Evolutionary conservation across 148 eudicot species (phyloP), one percentile per base, ranked within the genome.

Genomic region (Chenopodium formosanum): DNA sequence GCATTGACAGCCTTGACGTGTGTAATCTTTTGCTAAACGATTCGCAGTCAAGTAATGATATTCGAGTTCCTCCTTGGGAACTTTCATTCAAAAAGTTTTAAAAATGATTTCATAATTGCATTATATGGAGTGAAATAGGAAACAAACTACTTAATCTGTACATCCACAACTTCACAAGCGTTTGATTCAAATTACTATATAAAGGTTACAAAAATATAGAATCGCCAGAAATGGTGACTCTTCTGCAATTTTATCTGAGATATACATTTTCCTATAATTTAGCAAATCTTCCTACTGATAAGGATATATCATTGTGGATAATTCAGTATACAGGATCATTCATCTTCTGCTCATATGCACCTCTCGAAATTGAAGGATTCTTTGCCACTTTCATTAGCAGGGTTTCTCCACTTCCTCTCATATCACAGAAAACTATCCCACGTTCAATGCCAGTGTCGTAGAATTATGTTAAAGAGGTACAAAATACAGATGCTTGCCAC

Each of bases 81-180:
- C 44, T 40, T 40, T 40, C 44, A 0, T 6, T 40, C 44, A 40
- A 40, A 40, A 37, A 6, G 0, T 0, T 37, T 37, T 37, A 5
- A 0, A 64, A 27, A 44, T 32, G 13, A 3, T 29, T 67, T 56
- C 63, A 50, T 75, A 76, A 72, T 53, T 27, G 48, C 25, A 25
- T 37, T 70, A 71, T 75, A 75, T 70, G 73, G 70, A 75, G 48
- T 46, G 74, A 80, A 72, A 22, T 44, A 70, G 37, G 60, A 69
- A 68, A 22, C 25, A 74, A 83, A 34, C 76, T 53, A 71, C 83
- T 80, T 81, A 84, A 81, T 73, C 86, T 81, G 84, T 81, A 84
- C 86, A 84, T 52, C 50, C 74, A 78, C 79, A 77, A 78, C 80
- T 78, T 79, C 74, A 81, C 37, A 50, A 76, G 76, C 48, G 86